phyloP scores from a whole-genome alignment of 2,329 filamentous ascomycete species.

The Aureobasidium sp. region DNA sequence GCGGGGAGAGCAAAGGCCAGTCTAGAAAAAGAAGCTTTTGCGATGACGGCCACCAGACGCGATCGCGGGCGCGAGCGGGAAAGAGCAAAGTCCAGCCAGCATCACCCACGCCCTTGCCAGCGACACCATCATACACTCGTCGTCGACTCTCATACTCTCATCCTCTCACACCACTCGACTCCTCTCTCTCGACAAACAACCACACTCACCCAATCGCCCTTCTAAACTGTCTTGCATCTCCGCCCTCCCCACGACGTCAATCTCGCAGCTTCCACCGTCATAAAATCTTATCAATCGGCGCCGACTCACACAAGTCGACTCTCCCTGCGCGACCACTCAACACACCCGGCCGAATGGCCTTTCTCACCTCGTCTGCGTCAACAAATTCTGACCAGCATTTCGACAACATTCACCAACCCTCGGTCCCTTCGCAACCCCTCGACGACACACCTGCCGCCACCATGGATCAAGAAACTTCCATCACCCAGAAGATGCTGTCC shows the following conservation, averaged over 20 bases:
- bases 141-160: neutral
- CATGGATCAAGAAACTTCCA: slow-evolving; percentile 59
- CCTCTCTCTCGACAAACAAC: neutral
- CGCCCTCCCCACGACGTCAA: neutral
- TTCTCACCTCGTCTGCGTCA: neutral
- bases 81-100: neutral
- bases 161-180: neutral
- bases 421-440: neutral
- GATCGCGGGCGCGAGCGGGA: neutral
- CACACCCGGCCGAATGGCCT: slow-evolving; percentile 9
- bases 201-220: neutral
- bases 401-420: slow-evolving; percentile 19
- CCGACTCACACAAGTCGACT: neutral
- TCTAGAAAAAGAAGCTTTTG: neutral
- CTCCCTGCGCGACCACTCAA: neutral
- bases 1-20: neutral
- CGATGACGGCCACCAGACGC: neutral
- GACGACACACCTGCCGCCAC: slow-evolving; percentile 24
- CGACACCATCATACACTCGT: neutral
- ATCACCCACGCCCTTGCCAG: neutral
- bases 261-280: neutral
- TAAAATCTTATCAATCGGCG: slow-evolving; percentile 1
- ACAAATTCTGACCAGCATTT: slow-evolving; percentile 1
- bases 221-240: neutral
- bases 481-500: slow-evolving; percentile 87